These are phyloP conservation scores for Gossypium raimondii DNA, from an alignment of 345 rosid genomes.

Conservation along the genomic window DNA sequence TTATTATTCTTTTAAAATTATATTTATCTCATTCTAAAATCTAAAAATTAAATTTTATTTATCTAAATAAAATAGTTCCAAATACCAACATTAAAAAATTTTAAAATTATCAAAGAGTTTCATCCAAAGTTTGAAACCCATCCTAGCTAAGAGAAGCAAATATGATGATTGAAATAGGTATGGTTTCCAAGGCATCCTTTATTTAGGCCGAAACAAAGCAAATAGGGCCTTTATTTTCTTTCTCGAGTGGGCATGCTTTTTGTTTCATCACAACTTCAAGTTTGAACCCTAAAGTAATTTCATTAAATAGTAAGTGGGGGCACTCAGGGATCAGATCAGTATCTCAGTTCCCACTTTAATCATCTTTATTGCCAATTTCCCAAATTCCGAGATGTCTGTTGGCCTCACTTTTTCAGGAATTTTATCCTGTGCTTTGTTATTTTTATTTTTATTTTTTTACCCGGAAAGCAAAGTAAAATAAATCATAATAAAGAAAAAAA, in stretches of 20 bases:
- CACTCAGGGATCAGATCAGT: neutral
- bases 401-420: slow-evolving; percentile 13
- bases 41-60: no score
- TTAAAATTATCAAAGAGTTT: no score
- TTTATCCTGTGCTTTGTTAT: slow-evolving; percentile 5
- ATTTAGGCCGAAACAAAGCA: neutral
- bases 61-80: no score
- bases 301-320: no score
- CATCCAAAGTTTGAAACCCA: no score
- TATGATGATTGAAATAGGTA: neutral
- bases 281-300: no score
- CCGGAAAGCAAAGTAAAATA: neutral
- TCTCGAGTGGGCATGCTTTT: no score
- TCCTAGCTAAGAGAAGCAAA: neutral
- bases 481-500: neutral
- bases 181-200: no score
- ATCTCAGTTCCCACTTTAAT: slow-evolving; percentile 12
- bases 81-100: no score
- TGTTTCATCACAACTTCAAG: no score
- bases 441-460: slow-evolving; percentile 9
- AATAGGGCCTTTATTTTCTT: neutral
- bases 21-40: no score
- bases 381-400: slow-evolving; percentile 19
- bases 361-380: slow-evolving; percentile 2
- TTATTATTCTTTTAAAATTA: no score